Percentiles rank a stretch among this genome's conserved stretches.
Conservation (phyloP, 768 basidiomycete genomes). For the Termitomyces sp. region DNA sequence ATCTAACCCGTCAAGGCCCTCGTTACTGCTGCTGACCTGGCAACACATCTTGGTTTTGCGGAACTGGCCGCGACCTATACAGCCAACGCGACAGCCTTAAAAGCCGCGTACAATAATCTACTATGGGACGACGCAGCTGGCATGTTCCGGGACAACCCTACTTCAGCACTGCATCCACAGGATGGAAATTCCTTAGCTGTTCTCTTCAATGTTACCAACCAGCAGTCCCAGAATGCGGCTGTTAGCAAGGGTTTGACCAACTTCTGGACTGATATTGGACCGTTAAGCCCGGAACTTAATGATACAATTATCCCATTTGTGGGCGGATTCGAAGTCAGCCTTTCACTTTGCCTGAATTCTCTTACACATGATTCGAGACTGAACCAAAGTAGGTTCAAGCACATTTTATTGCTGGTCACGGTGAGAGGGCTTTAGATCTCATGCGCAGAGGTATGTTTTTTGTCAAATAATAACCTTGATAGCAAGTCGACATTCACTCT, state of each 20-base stretch:
- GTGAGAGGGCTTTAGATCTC: slow-evolving; percentile 41
- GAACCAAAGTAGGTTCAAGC: slow-evolving; percentile 37
- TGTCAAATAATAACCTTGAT: not conserved
- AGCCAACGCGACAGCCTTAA: slow-evolving; percentile 32
- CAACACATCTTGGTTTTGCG: slow-evolving; percentile 20
- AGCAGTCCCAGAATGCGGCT: slow-evolving; percentile 30
- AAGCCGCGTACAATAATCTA: slow-evolving; percentile 33
- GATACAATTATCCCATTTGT: slow-evolving; percentile 50
- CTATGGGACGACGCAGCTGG: slow-evolving; percentile 40
- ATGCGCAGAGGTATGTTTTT: slow-evolving; percentile 25
- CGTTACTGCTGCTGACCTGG: slow-evolving; percentile 31
- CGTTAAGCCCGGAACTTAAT: slow-evolving; percentile 43
- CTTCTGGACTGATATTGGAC: slow-evolving; percentile 46
- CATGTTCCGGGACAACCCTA: slow-evolving; percentile 43
- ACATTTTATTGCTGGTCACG: slow-evolving; percentile 42
- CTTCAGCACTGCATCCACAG: slow-evolving; percentile 37
- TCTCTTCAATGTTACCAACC: slow-evolving; percentile 39
- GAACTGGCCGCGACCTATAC: slow-evolving; percentile 22
- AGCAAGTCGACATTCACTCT: not conserved
- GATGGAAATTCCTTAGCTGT: slow-evolving; percentile 47
- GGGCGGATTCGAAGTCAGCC: slow-evolving; percentile 41
- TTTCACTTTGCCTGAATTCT: not conserved
- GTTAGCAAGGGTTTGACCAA: slow-evolving; percentile 38
- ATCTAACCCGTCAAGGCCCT: slow-evolving; percentile 21
- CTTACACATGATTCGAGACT: not conserved